phyloP scores from a whole-genome alignment of 2,329 filamentous ascomycete species.

The Cyphellophora europaea region DNA sequence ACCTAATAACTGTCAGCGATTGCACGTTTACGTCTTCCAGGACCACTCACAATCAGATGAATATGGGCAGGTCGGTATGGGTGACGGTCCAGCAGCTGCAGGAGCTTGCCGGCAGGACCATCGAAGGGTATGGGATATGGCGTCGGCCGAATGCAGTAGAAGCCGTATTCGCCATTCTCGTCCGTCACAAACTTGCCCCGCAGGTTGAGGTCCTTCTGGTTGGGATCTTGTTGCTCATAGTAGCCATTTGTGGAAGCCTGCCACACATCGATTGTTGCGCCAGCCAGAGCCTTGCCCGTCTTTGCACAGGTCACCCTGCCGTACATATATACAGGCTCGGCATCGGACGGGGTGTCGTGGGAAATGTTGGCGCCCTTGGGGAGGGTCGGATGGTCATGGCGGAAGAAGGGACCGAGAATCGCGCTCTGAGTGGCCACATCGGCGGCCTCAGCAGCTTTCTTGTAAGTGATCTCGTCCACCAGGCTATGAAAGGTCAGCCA shows the following conservation, averaged over 20 bases:
- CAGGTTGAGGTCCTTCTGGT: slow-evolving; percentile 64
- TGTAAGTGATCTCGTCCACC: slow-evolving; percentile 74
- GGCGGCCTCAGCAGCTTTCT: slow-evolving; percentile 43
- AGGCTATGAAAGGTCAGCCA: slow-evolving; percentile 29
- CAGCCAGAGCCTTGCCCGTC: slow-evolving; percentile 55
- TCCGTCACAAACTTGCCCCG: slow-evolving; percentile 64
- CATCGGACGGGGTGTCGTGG: slow-evolving; percentile 38
- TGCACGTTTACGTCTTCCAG: slow-evolving; percentile 1
- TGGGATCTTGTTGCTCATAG: slow-evolving; percentile 64
- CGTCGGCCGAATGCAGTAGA: slow-evolving; percentile 54
- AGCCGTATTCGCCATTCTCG: slow-evolving; percentile 51
- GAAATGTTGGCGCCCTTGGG: slow-evolving; percentile 61
- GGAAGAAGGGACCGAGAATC: slow-evolving; percentile 80
- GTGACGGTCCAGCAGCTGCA: slow-evolving; percentile 51
- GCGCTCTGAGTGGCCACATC: slow-evolving; percentile 60
- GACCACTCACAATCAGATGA: slow-evolving; percentile 44
- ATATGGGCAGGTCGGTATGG: slow-evolving; percentile 56
- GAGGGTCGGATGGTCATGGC: slow-evolving; percentile 59
- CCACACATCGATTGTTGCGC: slow-evolving; percentile 67
- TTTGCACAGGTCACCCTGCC: slow-evolving; percentile 49
- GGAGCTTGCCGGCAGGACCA: slow-evolving; percentile 48
- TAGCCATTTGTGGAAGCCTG: slow-evolving; percentile 64
- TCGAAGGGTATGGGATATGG: slow-evolving; percentile 48
- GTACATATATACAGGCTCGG: slow-evolving; percentile 54
- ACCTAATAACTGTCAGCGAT: slow-evolving; percentile 27